Conservation (phyloP, 2,329 filamentous ascomycete genomes). For the Monosporascus sp. region DNA sequence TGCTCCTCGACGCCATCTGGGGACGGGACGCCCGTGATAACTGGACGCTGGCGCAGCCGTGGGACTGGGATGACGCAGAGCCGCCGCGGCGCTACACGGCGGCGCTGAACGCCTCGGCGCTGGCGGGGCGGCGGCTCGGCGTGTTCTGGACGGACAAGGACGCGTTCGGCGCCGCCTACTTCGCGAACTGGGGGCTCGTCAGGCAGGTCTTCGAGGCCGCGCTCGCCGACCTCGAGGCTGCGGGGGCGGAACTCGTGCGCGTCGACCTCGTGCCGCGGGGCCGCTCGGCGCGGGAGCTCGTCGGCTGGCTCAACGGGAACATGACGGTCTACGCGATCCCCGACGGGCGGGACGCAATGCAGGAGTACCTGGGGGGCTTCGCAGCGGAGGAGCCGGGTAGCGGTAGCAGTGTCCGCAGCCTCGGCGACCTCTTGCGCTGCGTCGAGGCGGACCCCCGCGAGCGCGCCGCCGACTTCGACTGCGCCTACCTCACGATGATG, state of each 20-base stretch:
- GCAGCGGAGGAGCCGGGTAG: not conserved
- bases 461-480: slow-evolving; percentile 23
- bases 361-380: slow-evolving; percentile 4
- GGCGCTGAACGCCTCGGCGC: not conserved
- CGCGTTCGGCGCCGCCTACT: not conserved
- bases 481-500: slow-evolving; percentile 19
- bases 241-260: too few relatives aligned
- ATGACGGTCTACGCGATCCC: slow-evolving; percentile 1
- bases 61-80: not conserved
- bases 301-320: not conserved
- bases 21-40: slow-evolving; percentile 58
- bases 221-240: slow-evolving; percentile 2
- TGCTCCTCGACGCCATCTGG: slow-evolving; percentile 62
- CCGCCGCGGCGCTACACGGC: not conserved
- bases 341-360: slow-evolving; percentile 7
- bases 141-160: slow-evolving; percentile 7
- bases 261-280: not conserved
- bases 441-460: slow-evolving; percentile 1
- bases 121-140: not conserved
- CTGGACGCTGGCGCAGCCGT: slow-evolving; percentile 52
- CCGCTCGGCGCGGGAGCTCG: not conserved
- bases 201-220: slow-evolving; percentile 9
- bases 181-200: slow-evolving; percentile 2
- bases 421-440: slow-evolving; percentile 5
- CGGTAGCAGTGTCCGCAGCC: slow-evolving; percentile 1